Evolutionary conservation across 163 green algal genomes (phyloP).

Genomic region (Scenedesmus sp.): DNA sequence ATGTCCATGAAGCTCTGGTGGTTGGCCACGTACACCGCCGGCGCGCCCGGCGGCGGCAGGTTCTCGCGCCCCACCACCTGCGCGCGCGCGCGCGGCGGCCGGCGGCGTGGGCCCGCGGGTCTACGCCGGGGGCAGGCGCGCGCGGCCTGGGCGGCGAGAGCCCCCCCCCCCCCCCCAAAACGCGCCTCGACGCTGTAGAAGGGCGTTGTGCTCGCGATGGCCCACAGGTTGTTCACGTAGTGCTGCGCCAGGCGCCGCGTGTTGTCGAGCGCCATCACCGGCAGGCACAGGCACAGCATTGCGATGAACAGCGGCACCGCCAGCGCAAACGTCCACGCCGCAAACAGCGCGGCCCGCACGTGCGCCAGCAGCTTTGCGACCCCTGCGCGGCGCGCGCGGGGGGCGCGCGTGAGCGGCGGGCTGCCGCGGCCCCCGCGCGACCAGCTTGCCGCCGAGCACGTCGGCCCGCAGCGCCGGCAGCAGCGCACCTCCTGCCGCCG

Average conservation of each 20-base stretch:
- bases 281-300: constrained; percentile 85
- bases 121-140: too few relatives aligned
- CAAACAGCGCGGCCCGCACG: constrained; percentile 84
- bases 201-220: constrained; percentile 78
- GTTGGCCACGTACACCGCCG: constrained; percentile 98
- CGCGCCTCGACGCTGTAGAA: constrained; percentile 85
- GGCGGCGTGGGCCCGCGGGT: too few relatives aligned
- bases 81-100: too few relatives aligned
- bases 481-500: too few relatives aligned
- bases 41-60: constrained; percentile 75
- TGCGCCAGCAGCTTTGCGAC: constrained; percentile 46
- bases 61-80: constrained; percentile 90
- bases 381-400: neutral
- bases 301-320: constrained; percentile 87
- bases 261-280: constrained; percentile 88
- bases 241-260: constrained; percentile 83
- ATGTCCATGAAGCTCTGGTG: constrained; percentile 98
- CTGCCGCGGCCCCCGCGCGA: too few relatives aligned
- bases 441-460: too few relatives aligned
- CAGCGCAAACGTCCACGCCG: constrained; percentile 79
- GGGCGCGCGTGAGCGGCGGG: too few relatives aligned
- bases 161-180: neutral
- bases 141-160: too few relatives aligned
- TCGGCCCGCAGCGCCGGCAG: too few relatives aligned
- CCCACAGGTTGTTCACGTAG: constrained; percentile 96